A percentile compares a stretch with the other conserved stretches of the same genome.
Conservation (phyloP, 2,329 filamentous ascomycete species). For the Helminthosporium solani region DNA sequence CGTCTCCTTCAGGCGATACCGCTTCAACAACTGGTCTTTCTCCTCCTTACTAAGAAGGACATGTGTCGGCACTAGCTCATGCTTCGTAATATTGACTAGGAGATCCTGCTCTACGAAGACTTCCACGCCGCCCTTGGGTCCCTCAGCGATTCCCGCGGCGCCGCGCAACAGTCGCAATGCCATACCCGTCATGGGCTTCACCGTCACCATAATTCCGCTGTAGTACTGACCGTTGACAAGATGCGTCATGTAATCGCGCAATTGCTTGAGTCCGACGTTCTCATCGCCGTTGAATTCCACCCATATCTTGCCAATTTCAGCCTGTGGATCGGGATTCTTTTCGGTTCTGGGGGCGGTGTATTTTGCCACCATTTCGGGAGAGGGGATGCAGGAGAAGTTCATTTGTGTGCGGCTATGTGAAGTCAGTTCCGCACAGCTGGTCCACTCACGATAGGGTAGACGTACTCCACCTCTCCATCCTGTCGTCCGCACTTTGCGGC, state of each 20-base stretch:
- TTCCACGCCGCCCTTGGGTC: constrained; percentile 83
- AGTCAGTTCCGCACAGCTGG: constrained; percentile 5
- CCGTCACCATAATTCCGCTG: constrained; percentile 87
- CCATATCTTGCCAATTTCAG: constrained; percentile 85
- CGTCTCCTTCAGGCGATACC: constrained; percentile 95
- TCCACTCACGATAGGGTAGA: constrained; percentile 6
- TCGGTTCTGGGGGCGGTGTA: constrained; percentile 72
- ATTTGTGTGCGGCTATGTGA: constrained; percentile 72
- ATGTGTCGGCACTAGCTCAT: constrained; percentile 94
- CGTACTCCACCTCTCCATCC: constrained; percentile 76
- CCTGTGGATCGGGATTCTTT: constrained; percentile 66
- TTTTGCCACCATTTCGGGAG: constrained; percentile 78
- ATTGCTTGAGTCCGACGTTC: constrained; percentile 84
- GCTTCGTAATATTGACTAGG: constrained; percentile 95
- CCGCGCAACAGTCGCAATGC: constrained; percentile 51
- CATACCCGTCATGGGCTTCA: constrained; percentile 77
- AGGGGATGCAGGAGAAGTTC: constrained; percentile 84
- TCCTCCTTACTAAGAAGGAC: constrained; percentile 87
- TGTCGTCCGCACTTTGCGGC: constrained; percentile 67
- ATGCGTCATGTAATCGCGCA: constrained; percentile 84
- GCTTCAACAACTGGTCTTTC: constrained; percentile 78
- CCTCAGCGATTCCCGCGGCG: constrained; percentile 28
- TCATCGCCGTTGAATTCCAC: constrained; percentile 85
- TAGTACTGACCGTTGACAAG: constrained; percentile 78
- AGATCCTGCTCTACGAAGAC: constrained; percentile 95